phyloP scores from a whole-genome alignment of 163 green algal genomes.

The Chlamydomonas reinhardtii region DNA sequence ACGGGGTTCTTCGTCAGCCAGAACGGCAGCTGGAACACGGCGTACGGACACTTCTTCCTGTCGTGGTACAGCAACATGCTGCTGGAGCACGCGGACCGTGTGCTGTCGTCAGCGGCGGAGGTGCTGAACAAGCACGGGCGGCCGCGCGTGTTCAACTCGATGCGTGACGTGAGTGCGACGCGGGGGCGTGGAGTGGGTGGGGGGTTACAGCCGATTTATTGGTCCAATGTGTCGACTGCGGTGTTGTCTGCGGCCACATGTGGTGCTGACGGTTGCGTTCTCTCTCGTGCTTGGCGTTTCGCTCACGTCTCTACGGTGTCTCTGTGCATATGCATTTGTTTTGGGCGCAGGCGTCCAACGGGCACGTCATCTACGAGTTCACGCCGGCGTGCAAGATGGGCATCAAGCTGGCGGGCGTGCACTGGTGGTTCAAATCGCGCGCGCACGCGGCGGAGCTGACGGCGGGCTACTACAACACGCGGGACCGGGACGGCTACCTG shows the following conservation, averaged over 20 bases:
- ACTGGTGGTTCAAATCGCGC: slow-evolving; percentile 96
- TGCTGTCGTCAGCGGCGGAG: slow-evolving; percentile 79
- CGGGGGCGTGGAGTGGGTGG: not conserved
- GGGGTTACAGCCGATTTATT: not conserved
- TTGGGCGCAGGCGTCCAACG: slow-evolving; percentile 54
- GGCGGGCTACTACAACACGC: slow-evolving; percentile 97
- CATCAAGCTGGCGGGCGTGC: slow-evolving; percentile 94
- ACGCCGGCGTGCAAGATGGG: slow-evolving; percentile 82
- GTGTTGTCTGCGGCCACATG: too few species aligned
- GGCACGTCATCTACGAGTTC: slow-evolving; percentile 80
- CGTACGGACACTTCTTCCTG: slow-evolving; percentile 96
- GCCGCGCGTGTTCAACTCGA: slow-evolving; percentile 66
- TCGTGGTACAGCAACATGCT: slow-evolving; percentile 94
- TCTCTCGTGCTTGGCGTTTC: too few species aligned
- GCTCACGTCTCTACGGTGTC: too few species aligned
- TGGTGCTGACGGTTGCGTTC: too few species aligned
- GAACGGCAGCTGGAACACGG: slow-evolving; percentile 84
- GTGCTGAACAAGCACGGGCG: slow-evolving; percentile 75
- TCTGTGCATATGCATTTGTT: too few species aligned
- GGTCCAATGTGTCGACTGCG: too few species aligned
- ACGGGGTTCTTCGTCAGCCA: slow-evolving; percentile 93
- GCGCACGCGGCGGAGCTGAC: slow-evolving; percentile 97
- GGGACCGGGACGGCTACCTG: slow-evolving; percentile 85
- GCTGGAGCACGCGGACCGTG: slow-evolving; percentile 86
- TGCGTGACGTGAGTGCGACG: slow-evolving; percentile 59